Evolutionary conservation across 1,284 basidiomycete species (phyloP), one percentile per base, ranked within the genome.

Genomic region (Rhodotorula sp.): DNA sequence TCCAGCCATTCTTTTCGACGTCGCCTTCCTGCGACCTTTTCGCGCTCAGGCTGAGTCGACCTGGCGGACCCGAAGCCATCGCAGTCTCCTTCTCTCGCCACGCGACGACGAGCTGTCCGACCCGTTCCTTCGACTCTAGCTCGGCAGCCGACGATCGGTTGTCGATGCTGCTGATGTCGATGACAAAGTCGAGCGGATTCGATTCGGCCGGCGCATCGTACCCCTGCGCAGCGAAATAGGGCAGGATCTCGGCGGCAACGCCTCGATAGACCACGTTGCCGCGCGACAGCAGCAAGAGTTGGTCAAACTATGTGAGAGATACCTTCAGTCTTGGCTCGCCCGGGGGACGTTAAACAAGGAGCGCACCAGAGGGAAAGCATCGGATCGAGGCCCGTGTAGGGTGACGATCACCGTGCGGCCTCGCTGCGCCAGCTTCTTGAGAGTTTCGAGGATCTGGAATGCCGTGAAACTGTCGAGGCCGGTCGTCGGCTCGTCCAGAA

Each of bases 401-500:
- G 82, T 83, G 34, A 85, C 78, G 45, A 86, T 82, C 62, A 86
- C 81, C 0, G 84, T 85, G 0, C 85, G 81, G 0, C 83, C 83
- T 58, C 83, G 80, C 34, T 80, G 80, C 16, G 85, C 83, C 23
- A 86, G 83, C 0, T 81, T 5, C 79, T 82, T 55, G 6, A 86
- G 80, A 3, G 84, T 85, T 48, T 82, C 80, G 34, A 86, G 82
- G 18, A 86, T 80, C 34, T 84, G 79, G 71, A 83, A 85, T 0
- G 85, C 84, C 1, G 84, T 85, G 68, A 83, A 85, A 0, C 84
- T 82, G 72, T 86, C 85, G 49, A 82, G 78, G 8, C 82, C 83
- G 3, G 81, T 83, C 1, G 90, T 92, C 12, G 91, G 90, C 78
- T 91, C 91, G 79, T 95, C 92, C 34, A 93, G 84, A 38, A 93